These are phyloP conservation scores for Mycosphaerella sp. DNA, from an alignment of 2,329 filamentous ascomycete species.

Conservation along the genomic window DNA sequence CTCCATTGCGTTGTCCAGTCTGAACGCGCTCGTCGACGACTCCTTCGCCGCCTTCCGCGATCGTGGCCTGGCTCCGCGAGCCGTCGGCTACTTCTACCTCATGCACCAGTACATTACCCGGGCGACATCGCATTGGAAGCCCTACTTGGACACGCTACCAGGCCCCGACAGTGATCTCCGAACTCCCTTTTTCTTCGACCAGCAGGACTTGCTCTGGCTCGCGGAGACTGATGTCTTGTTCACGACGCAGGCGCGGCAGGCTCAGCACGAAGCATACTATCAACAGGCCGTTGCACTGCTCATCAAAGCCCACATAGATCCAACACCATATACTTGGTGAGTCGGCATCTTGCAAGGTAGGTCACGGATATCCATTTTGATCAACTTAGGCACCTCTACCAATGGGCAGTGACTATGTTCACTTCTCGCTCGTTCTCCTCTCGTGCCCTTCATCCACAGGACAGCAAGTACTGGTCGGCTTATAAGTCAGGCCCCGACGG, in stretches of 20 bases:
- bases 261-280: conserved; percentile 37
- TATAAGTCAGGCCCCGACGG: conserved; percentile 31
- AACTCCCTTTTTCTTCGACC: conserved; percentile 34
- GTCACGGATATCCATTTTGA: conserved; percentile 21
- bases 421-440: conserved; percentile 49
- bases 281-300: conserved; percentile 31
- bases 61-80: conserved; percentile 27
- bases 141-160: conserved; percentile 34
- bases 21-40: conserved; percentile 36
- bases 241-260: conserved; percentile 29
- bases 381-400: conserved; percentile 40
- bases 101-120: conserved; percentile 33
- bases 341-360: conserved; percentile 27
- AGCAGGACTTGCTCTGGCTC: conserved; percentile 32
- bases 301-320: conserved; percentile 27
- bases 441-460: conserved; percentile 30
- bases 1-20: conserved; percentile 32
- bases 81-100: conserved; percentile 35
- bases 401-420: conserved; percentile 49
- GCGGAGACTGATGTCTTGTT: conserved; percentile 34
- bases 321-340: conserved; percentile 40
- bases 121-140: conserved; percentile 35
- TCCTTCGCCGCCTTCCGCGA: conserved; percentile 28
- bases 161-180: conserved; percentile 28
- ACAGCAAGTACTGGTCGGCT: conserved; percentile 35